Evolutionary conservation across 2,329 filamentous ascomycete species (phyloP), one percentile per base, ranked within the genome.

Genomic region (Neodidymelliopsis sp.): DNA sequence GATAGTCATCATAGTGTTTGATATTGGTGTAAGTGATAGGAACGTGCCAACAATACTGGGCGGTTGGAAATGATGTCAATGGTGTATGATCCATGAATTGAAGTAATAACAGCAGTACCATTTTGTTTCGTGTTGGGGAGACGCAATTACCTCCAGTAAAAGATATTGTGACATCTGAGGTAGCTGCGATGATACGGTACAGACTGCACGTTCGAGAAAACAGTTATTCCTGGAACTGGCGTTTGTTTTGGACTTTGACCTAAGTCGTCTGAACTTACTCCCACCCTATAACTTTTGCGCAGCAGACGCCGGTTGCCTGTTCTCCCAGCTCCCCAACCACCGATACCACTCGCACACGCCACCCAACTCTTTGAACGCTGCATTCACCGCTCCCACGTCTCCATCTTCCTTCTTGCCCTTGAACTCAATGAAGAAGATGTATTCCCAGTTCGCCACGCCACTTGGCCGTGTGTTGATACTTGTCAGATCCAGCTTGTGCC

Each of bases 381-480:
- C 74, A 49, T 82, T 79, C 12, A 91, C 86, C 53, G 79, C 77
- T 41, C 81, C 78, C 2, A 78, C 77, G 60, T 45, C 53, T 0
- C 84, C 84, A 10, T 90, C 85, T 50, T 79, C 78, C 58, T 74
- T 75, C 69, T 84, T 81, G 1, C 88, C 87, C 69, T 88, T 83
- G 63, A 96, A 91, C 77, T 97, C 93, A 22, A 97, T 86, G 68
- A 97, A 92, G 76, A 97, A 97, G 27, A 97, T 83, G 75, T 97
- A 97, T 70, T 95, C 86, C 84, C 96, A 97, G 15, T 88, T 84
- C 59, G 78, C 76, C 28, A 82, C 77, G 46, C 89, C 82, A 63
- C 89, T 91, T 4, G 93, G 93, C 56, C 93, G 77, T 58, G 89
- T 91, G 69, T 91, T 92, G 72, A 97, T 96, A 70, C 88, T 93